Conservation (phyloP, 352 stramenopile species). For the Pythium chondricola region DNA sequence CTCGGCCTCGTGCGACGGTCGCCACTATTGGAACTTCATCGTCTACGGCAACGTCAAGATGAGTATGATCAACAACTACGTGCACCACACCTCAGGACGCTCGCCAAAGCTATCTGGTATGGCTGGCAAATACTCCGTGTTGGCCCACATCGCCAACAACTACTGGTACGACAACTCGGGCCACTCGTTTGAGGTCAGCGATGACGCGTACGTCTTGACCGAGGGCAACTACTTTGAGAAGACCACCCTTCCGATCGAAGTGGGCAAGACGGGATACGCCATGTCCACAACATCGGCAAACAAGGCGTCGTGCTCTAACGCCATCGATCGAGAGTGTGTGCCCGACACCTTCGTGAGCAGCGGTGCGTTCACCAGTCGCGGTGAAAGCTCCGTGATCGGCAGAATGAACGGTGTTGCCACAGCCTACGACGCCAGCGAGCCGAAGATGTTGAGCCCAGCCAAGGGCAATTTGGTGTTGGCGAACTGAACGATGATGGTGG, state of each 20-base stretch:
- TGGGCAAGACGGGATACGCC: slow-evolving; percentile 1
- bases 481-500: not conserved
- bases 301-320: not conserved
- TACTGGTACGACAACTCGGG: slow-evolving; percentile 20
- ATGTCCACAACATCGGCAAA: slow-evolving; percentile 9
- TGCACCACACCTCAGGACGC: slow-evolving; percentile 38
- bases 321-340: slow-evolving; percentile 6
- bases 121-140: slow-evolving; percentile 15
- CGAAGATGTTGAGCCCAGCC: slow-evolving; percentile 4
- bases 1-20: slow-evolving; percentile 37
- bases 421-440: slow-evolving; percentile 1
- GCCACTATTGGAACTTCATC: slow-evolving; percentile 48
- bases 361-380: slow-evolving; percentile 5
- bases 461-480: slow-evolving; percentile 14
- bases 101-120: slow-evolving; percentile 29
- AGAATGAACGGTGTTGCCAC: slow-evolving; percentile 12
- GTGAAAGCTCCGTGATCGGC: slow-evolving; percentile 3
- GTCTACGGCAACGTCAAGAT: slow-evolving; percentile 30
- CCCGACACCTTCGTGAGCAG: slow-evolving; percentile 12
- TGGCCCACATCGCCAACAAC: slow-evolving; percentile 24
- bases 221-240: slow-evolving; percentile 20
- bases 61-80: slow-evolving; percentile 35
- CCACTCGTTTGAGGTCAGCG: slow-evolving; percentile 14
- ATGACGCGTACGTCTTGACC: slow-evolving; percentile 9
- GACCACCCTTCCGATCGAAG: slow-evolving; percentile 8